phyloP scores from a whole-genome alignment of 177 flowering plant genomes.

The Telopea speciosissima region DNA sequence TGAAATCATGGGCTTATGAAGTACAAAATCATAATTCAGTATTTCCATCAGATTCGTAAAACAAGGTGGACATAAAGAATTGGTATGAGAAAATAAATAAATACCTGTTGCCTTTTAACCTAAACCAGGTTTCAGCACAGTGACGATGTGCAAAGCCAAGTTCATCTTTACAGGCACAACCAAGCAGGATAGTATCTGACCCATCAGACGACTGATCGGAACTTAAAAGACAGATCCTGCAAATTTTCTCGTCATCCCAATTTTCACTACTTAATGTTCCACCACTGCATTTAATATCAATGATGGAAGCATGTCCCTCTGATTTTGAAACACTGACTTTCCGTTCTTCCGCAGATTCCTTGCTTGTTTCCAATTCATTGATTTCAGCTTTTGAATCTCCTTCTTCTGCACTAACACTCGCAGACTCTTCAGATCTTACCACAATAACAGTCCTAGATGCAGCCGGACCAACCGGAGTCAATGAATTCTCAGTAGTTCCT shows the following conservation, averaged over 20 bases:
- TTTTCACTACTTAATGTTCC: slow-evolving; percentile 8
- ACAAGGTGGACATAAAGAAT: neutral
- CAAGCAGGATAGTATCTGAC: slow-evolving; percentile 27
- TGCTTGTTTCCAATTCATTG: slow-evolving; percentile 3
- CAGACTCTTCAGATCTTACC: neutral
- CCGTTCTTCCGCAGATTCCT: slow-evolving; percentile 3
- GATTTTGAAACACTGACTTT: slow-evolving; percentile 8
- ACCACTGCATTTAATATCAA: slow-evolving; percentile 11
- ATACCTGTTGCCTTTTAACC: slow-evolving; percentile 34
- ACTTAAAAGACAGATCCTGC: slow-evolving; percentile 33
- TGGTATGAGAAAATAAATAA: neutral
- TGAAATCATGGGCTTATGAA: too few relatives aligned
- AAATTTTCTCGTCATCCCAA: slow-evolving; percentile 5
- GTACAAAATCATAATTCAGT: neutral
- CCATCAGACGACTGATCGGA: slow-evolving; percentile 14
- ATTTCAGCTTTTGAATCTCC: slow-evolving; percentile 1
- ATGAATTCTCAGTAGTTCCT: slow-evolving; percentile 1
- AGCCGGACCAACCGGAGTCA: neutral
- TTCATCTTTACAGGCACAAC: slow-evolving; percentile 38
- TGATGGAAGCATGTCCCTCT: slow-evolving; percentile 5
- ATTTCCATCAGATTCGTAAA: neutral
- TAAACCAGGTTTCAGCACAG: slow-evolving; percentile 41
- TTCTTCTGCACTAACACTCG: neutral
- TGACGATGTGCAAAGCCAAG: slow-evolving; percentile 32
- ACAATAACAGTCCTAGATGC: neutral